phyloP scores from a whole-genome alignment of 202 grass and related monocot genomes.

The Digitaria exilis region DNA sequence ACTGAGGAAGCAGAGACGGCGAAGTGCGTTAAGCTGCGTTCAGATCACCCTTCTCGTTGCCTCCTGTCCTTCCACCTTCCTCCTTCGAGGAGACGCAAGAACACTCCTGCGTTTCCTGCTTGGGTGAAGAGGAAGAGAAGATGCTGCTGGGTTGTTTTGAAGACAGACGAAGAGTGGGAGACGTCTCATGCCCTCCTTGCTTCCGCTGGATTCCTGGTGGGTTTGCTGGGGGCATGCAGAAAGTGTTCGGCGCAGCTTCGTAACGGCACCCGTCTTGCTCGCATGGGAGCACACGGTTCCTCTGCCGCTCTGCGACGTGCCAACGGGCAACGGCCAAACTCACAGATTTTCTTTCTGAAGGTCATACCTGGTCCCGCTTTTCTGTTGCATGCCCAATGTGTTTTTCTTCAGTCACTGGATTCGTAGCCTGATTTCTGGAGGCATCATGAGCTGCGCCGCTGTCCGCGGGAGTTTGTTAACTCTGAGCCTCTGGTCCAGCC shows the following conservation, averaged over 20 bases:
- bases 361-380: too few species aligned
- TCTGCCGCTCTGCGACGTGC: too few species aligned
- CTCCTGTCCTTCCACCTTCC: background rate
- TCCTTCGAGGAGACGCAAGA: background rate
- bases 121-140: conserved; percentile 24
- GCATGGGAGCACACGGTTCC: conserved; percentile 11
- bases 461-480: background rate
- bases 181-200: conserved; percentile 43
- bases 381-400: background rate
- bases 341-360: background rate
- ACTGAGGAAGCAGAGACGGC: background rate
- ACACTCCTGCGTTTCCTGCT: background rate
- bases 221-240: conserved; percentile 31
- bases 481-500: background rate
- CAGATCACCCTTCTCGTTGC: background rate
- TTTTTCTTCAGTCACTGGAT: background rate
- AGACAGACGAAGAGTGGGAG: background rate
- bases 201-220: conserved; percentile 27
- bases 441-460: background rate
- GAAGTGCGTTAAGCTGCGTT: background rate
- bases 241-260: conserved; percentile 11
- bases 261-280: conserved; percentile 28
- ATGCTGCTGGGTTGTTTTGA: background rate
- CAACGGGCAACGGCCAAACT: too few species aligned
- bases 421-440: background rate